phyloP scores from a whole-genome alignment of 192 early-diverging fungal species.

The Helicostylum pulchrum region DNA sequence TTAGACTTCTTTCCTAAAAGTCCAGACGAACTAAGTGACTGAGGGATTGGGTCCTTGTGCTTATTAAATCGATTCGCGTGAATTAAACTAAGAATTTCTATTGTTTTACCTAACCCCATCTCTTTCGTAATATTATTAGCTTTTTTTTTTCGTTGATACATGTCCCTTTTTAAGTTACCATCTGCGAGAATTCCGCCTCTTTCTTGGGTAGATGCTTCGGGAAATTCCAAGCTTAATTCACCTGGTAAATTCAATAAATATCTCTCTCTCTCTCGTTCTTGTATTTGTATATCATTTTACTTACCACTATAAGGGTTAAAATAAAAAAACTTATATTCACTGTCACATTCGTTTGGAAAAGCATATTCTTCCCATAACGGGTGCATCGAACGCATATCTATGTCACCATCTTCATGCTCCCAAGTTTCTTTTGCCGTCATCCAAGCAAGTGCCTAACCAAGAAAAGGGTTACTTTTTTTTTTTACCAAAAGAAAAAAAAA shows the following conservation, averaged over 20 bases:
- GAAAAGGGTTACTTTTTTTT: not conserved
- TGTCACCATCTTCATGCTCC: conserved; percentile 1
- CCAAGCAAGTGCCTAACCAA: conserved; percentile 45
- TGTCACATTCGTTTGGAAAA: conserved; percentile 36
- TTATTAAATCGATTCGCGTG: conserved; percentile 38
- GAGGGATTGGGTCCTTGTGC: conserved; percentile 15
- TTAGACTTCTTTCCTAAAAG: not conserved
- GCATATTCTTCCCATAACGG: conserved; percentile 54
- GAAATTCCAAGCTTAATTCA: conserved; percentile 46
- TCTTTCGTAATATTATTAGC: conserved; percentile 9
- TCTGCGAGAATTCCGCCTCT: conserved; percentile 57
- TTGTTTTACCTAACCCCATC: conserved; percentile 61
- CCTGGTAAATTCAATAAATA: conserved; percentile 4
- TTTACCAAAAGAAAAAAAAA: too few species aligned
- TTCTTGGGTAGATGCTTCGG: conserved; percentile 40
- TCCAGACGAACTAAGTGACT: too few species aligned
- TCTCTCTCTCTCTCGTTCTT: not conserved
- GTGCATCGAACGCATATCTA: conserved; percentile 40
- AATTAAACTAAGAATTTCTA: conserved; percentile 55
- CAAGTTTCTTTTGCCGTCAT: conserved; percentile 46
- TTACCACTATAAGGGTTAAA: conserved; percentile 46
- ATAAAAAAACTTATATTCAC: conserved; percentile 36
- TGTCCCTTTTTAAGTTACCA: conserved; percentile 16
- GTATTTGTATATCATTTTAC: not conserved
- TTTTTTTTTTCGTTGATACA: not conserved